These are phyloP conservation scores for Saturnispora kantuleensis DNA, from an alignment of 805 yeast species.

Conservation along the genomic window DNA sequence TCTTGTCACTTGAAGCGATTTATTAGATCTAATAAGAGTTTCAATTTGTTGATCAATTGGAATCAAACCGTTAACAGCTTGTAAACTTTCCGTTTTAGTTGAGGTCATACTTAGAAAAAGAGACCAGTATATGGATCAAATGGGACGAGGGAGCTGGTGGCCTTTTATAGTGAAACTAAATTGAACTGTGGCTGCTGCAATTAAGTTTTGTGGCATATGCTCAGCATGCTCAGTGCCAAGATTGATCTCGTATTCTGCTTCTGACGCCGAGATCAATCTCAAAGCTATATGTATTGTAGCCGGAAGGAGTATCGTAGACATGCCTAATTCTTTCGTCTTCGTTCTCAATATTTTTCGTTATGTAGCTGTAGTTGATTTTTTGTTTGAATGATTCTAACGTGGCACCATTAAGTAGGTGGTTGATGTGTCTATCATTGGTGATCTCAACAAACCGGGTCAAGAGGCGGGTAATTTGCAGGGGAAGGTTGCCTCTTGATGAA, in stretches of 20 bases:
- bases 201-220: background rate
- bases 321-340: constrained; percentile 12
- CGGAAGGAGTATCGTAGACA: constrained; percentile 7
- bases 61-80: too few species aligned
- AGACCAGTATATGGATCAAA: too few species aligned
- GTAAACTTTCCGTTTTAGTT: too few species aligned
- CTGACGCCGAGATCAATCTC: constrained; percentile 10
- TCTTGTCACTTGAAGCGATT: too few species aligned
- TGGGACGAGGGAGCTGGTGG: too few species aligned
- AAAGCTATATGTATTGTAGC: constrained; percentile 11
- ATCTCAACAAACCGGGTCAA: constrained; percentile 6
- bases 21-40: too few species aligned
- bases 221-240: background rate
- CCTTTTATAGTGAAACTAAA: too few species aligned
- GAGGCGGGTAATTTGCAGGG: background rate
- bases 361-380: constrained; percentile 11
- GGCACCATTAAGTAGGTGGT: constrained; percentile 4
- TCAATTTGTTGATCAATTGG: too few species aligned
- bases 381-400: constrained; percentile 4
- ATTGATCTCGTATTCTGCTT: background rate
- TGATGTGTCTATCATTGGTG: constrained; percentile 13
- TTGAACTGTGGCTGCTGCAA: background rate
- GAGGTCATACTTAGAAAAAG: too few species aligned
- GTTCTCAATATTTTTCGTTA: constrained; percentile 10
- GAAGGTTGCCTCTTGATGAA: constrained; percentile 7